A percentile compares a stretch with the other conserved stretches of the same genome.
Evolutionary conservation across 2,329 filamentous ascomycete species (phyloP).

Genomic region (Fusarium nelsonii): DNA sequence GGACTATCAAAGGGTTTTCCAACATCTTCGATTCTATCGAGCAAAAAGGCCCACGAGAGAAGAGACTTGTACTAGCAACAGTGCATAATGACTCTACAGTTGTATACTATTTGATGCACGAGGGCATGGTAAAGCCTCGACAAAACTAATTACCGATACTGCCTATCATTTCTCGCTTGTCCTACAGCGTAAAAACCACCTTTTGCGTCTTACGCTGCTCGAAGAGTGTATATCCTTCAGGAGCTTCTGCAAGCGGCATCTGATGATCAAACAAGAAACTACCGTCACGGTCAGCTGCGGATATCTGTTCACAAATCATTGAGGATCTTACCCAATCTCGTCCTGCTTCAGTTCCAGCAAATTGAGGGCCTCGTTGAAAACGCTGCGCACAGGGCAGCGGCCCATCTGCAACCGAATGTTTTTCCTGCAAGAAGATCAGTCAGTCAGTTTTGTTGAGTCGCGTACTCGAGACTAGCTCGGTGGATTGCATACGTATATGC

Average conservation of each 20-base stretch:
- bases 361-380: constrained; percentile 74
- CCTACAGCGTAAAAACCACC: constrained; percentile 72
- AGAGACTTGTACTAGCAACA: constrained; percentile 79
- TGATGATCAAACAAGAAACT: constrained; percentile 84
- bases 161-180: background rate
- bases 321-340: constrained; percentile 69
- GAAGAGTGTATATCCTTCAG: constrained; percentile 77
- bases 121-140: constrained; percentile 87
- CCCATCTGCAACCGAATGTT: constrained; percentile 82
- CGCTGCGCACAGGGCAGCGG: constrained; percentile 78
- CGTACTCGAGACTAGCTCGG: background rate
- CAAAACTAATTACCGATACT: constrained; percentile 71
- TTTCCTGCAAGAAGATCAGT: constrained; percentile 63
- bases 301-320: background rate
- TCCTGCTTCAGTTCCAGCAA: constrained; percentile 76
- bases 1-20: constrained; percentile 75
- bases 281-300: constrained; percentile 17
- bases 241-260: constrained; percentile 75
- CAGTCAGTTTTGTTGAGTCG: constrained; percentile 15
- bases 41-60: constrained; percentile 63
- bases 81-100: constrained; percentile 85
- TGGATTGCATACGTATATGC: constrained; percentile 64
- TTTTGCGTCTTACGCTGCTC: constrained; percentile 80
- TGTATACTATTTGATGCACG: constrained; percentile 86
- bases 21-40: constrained; percentile 75